phyloP scores from a whole-genome alignment of 106 monocot species.

The Posidonia australis region DNA sequence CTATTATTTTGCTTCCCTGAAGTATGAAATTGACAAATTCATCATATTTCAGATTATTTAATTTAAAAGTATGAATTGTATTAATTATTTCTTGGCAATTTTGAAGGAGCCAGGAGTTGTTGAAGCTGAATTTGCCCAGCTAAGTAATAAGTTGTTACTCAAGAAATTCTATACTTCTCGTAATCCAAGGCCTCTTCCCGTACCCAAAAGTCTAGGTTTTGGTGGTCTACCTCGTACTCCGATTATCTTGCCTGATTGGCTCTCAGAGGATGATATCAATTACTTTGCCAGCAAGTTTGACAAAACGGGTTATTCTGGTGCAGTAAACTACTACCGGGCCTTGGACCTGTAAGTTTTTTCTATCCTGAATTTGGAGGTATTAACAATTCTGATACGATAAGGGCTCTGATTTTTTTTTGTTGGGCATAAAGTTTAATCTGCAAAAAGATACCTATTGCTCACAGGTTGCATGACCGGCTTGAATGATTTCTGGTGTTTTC shows the following conservation, averaged over 20 bases:
- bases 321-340: conserved; percentile 58
- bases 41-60: background rate
- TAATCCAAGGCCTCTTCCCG: conserved; percentile 2
- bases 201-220: conserved; percentile 8
- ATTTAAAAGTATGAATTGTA: background rate
- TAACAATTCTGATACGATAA: no score
- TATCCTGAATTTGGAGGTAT: background rate
- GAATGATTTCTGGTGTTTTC: no score
- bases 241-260: conserved; percentile 10
- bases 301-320: conserved; percentile 29
- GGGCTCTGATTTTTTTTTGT: no score
- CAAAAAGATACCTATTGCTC: no score
- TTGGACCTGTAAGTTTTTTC: conserved; percentile 36
- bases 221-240: background rate
- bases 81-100: background rate
- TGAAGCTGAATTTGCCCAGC: conserved; percentile 5
- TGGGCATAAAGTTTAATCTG: no score
- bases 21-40: background rate
- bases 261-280: conserved; percentile 13
- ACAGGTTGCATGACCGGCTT: no score
- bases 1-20: no score
- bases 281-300: conserved; percentile 18
- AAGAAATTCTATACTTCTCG: background rate
- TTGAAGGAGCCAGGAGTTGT: conserved; percentile 8
- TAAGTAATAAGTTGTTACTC: background rate